phyloP scores from a whole-genome alignment of 2,329 filamentous ascomycete genomes.

The Aspergillus costaricaensis region DNA sequence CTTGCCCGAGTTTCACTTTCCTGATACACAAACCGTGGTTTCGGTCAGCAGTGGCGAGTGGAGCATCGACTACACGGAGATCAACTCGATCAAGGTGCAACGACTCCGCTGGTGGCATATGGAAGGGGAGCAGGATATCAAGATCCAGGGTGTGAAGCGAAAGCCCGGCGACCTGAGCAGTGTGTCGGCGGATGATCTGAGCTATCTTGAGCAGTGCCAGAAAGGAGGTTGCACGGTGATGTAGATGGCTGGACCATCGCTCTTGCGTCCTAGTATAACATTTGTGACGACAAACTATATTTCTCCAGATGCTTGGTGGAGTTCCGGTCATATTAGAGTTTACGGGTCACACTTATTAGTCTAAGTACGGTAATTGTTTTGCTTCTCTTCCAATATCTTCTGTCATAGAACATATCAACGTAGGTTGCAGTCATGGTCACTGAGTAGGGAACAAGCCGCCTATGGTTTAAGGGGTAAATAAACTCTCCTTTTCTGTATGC shows the following conservation, averaged over 20 bases:
- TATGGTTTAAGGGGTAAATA: neutral
- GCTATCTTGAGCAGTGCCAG: slow-evolving; percentile 69
- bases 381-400: too few relatives aligned
- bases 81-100: slow-evolving; percentile 70
- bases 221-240: slow-evolving; percentile 54
- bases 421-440: neutral
- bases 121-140: slow-evolving; percentile 78
- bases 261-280: neutral
- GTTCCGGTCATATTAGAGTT: too few relatives aligned
- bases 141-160: slow-evolving; percentile 71
- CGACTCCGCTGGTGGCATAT: slow-evolving; percentile 90
- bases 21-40: slow-evolving; percentile 69
- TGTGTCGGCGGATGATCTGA: slow-evolving; percentile 69
- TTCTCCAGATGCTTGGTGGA: neutral
- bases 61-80: slow-evolving; percentile 75
- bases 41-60: slow-evolving; percentile 84
- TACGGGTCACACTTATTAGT: too few relatives aligned
- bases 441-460: neutral
- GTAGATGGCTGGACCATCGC: slow-evolving; percentile 35
- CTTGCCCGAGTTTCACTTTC: slow-evolving; percentile 91
- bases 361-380: too few relatives aligned
- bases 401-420: too few relatives aligned
- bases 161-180: slow-evolving; percentile 44
- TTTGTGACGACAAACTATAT: neutral
- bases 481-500: neutral